Evolutionary conservation across 2,329 filamentous ascomycete genomes (phyloP), one percentile per base, ranked within the genome.

Genomic region (Sphaerulina vaccinii): DNA sequence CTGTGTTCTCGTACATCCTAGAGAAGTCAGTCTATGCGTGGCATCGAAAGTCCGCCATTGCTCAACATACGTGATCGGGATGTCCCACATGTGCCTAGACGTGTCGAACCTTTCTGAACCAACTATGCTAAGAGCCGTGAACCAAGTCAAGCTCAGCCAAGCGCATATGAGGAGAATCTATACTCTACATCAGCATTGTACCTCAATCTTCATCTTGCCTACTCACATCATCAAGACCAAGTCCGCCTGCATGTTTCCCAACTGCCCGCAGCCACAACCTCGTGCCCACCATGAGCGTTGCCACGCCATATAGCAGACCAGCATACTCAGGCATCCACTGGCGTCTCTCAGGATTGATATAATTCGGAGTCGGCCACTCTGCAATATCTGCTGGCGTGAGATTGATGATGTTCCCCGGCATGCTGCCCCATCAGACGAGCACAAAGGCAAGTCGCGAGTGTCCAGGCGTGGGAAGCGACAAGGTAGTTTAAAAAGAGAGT

Each of bases 81-180:
- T 60, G 42, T 71, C 69, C 70, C 69, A 73, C n/a, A 68, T 59
- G 43, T 71, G 68, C 22, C 66, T 60, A 33, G 68, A 62, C n/a
- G 69, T 67, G 16, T 65, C 57, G 47, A 55, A 65, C 5, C 52
- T 51, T 23, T 65, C 32, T 8, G 62, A 59, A 10, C 55, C 65
- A 1, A 62, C 7, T 19, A 64, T 59, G 15, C 49, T 23, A 8
- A 62, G 21, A 0, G 53, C 52, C 15, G 60, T 62, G 53, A 65
- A 63, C 48, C 57, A 57, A 9, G 57, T 55, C 5, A 56, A 41
- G 4, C 43, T 49, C 5, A 65, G 49, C 62, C 61, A 65, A 29
- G 56, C 61, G 18, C 46, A 49, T 1, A 64, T 21, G 6, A 65
- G 55, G 16, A 63, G 45, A 3, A 44, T 49, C 61, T 63, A 27